Base-by-base conservation (phyloP, 768 basidiomycete species). In the Butyriboletus loyo region DNA sequence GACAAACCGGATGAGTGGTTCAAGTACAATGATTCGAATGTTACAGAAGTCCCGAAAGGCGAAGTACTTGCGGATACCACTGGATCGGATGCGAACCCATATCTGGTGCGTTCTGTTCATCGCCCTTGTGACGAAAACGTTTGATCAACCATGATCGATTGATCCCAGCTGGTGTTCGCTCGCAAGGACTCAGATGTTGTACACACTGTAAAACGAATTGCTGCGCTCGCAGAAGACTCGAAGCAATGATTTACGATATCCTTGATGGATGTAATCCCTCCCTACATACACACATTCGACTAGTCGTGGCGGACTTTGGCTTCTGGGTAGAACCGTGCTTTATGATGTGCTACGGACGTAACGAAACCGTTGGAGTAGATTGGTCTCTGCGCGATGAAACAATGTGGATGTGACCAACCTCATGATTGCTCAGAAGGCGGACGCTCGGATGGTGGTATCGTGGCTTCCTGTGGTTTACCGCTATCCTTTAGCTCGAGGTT, bases 21-120 rank as follows among this genome's bases (percentile, higher is more conserved):
- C 80, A 96, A 96, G 72, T 93, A 96, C 73, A 98, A 98, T 66
- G 95, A 98, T 66, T 91, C 91, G 34, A 84, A 82, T 53, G 92
- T 98, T 9, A 78, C 83, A 4, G 77, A 83, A 25, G 89, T 92
- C 0, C 70, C 78, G 9, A 88, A 89, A 62, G 83, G 83, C 8
- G 94, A 97, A 62, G 88, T 98, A 2, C 75, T 97, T 47, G 85
- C 84, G 27, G 91, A 97, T 73, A 89, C 92, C 32, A 92, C 90
- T n/a, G 90, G 89, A 21, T 86, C 82, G 17, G 92, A 84, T 32
- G 91, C 89, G n/a, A 93, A 93, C 63, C 91, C 91, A 25, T 93
- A 93, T 72, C 74, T 93, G 71, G 91, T 90, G 57, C 55, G 87
- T 68, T 21, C 11, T n/a, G 6, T 14, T 27, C 32, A 4, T 71